These are phyloP conservation scores for Apiospora koreana DNA, from an alignment of 2,329 filamentous ascomycete species.

Conservation along the genomic window DNA sequence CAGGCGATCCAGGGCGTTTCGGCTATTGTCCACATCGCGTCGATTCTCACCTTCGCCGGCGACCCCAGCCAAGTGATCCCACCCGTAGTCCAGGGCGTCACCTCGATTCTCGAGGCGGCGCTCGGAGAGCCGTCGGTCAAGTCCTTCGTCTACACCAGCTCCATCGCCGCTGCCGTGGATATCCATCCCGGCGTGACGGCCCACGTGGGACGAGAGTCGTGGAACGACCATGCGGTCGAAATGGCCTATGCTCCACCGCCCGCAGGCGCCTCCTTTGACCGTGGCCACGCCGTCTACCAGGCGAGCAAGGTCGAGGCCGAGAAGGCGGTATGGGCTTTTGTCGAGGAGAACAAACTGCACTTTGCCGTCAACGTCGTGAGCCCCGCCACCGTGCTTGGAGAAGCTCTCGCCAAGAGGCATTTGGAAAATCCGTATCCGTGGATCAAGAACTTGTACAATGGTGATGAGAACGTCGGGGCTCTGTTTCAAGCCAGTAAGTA, in stretches of 20 bases:
- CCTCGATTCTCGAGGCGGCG: constrained; percentile 42
- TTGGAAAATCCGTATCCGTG: not conserved
- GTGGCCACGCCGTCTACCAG: constrained; percentile 25
- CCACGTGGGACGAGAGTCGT: constrained; percentile 26
- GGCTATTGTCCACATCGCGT: constrained; percentile 47
- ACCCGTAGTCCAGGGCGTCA: constrained; percentile 34
- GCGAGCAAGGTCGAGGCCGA: constrained; percentile 35
- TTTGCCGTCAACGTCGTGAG: constrained; percentile 27
- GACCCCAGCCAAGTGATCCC: constrained; percentile 46
- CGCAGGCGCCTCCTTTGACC: constrained; percentile 17
- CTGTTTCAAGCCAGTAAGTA: constrained; percentile 1
- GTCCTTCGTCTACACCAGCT: constrained; percentile 30
- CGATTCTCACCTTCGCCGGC: constrained; percentile 37
- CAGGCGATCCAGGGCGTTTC: constrained; percentile 40
- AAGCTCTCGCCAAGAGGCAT: constrained; percentile 24
- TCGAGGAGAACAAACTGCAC: constrained; percentile 24
- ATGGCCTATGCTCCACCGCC: constrained; percentile 32
- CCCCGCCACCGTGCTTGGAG: constrained; percentile 16
- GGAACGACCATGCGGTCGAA: constrained; percentile 33
- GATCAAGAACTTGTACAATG: constrained; percentile 4
- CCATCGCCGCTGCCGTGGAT: constrained; percentile 20
- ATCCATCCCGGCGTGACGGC: constrained; percentile 11
- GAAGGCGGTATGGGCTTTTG: constrained; percentile 31
- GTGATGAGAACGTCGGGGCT: not conserved
- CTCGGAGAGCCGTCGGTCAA: constrained; percentile 40